A percentile compares a stretch with the other conserved stretches of the same genome.
These are phyloP conservation scores for Pyrenophora graminea DNA, from an alignment of 2,329 filamentous ascomycete species.

Conservation along the genomic window DNA sequence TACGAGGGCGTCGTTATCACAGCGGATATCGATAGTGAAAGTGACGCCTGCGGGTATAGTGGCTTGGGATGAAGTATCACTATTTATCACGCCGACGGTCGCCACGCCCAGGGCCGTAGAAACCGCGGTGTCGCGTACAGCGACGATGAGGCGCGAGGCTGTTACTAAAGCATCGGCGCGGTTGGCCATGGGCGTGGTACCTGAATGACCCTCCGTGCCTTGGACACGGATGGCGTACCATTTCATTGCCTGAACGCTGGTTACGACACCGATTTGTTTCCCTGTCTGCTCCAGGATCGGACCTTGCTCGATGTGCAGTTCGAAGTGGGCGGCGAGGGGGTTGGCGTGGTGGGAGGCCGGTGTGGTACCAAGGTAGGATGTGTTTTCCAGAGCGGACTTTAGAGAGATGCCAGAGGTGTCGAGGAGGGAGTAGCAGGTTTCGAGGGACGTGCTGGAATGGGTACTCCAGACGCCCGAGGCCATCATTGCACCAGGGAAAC, in stretches of 20 bases:
- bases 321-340: constrained; percentile 74
- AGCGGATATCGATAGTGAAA: constrained; percentile 38
- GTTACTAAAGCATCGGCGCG: constrained; percentile 52
- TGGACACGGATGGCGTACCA: constrained; percentile 58
- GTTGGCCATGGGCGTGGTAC: constrained; percentile 68
- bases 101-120: constrained; percentile 29
- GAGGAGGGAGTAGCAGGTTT: constrained; percentile 31
- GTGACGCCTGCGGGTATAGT: constrained; percentile 35
- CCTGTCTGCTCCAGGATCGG: constrained; percentile 67
- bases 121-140: constrained; percentile 30
- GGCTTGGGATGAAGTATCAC: constrained; percentile 36
- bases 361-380: constrained; percentile 43
- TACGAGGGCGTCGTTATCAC: constrained; percentile 32
- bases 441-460: constrained; percentile 53
- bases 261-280: constrained; percentile 68
- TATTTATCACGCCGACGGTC: constrained; percentile 35
- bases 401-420: constrained; percentile 60
- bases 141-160: constrained; percentile 31
- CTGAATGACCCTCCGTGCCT: constrained; percentile 49
- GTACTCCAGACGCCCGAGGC: constrained; percentile 71
- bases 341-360: constrained; percentile 61
- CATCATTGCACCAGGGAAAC: constrained; percentile 75
- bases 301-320: constrained; percentile 82
- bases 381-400: constrained; percentile 35
- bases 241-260: constrained; percentile 72